Evolutionary conservation across 768 basidiomycete genomes (phyloP), one percentile per base, ranked within the genome.

Genomic region (Cantharellus cinnabarinus): DNA sequence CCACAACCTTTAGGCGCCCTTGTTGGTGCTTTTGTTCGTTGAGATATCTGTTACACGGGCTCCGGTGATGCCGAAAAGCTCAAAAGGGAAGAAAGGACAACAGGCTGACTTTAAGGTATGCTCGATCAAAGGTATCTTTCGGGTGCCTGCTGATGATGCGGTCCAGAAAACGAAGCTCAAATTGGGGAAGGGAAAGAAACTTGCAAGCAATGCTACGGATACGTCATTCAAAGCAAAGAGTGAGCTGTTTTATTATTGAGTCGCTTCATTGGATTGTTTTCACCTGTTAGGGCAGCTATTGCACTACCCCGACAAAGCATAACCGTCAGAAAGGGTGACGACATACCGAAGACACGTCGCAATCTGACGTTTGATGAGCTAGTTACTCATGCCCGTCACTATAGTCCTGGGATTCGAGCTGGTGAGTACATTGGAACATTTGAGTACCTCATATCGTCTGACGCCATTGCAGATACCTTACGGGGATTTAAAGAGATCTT

Each of bases 191-290:
- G 90, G 88, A 50, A 98, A 93, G 70, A 79, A 84, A 65, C 68
- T 73, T 5, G 75, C 90, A 5, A 76, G 72, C 52, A 98, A 98
- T 76, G 87, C 80, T 3, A 79, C 97, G 64, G 89, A 98, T 70
- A 98, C 94, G 1, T 91, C 93, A 1, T 97, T 94, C 78, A 90
- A 93, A 68, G 82, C 89, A 40, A 80, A 89, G 61, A 89, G 94
- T 95, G 66, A 65, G 85, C 74, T 38, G 55, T 42, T 51, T n/a
- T 41, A 57, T 37, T 7, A 38, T 42, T 38, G 29, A 48, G 44
- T 10, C 44, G 29, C 10, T 29, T 29, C 44, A 48, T 10, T 10
- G 44, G 29, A 10, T 48, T 29, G 29, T 48, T 48, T 29, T 10
- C 29, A 48, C 29, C 29, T 10, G 37, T 42, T 57, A 29, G 20